Evolutionary conservation across 2,329 filamentous ascomycete genomes (phyloP).

Genomic region (Neonectria magnoliae): DNA sequence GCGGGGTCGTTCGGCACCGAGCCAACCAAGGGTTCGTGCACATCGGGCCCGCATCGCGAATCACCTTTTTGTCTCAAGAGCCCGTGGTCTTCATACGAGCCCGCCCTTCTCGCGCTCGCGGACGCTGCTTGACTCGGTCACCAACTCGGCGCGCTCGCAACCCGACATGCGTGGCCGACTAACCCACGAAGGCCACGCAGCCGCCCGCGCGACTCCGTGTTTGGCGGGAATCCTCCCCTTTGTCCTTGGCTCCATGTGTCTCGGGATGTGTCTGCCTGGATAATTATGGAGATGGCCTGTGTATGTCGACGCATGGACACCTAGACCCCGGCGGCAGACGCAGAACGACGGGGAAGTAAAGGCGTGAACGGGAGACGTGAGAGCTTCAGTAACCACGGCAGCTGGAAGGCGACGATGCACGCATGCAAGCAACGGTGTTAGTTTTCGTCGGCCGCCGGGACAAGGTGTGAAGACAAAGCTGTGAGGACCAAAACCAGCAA

Average conservation of each 20-base stretch:
- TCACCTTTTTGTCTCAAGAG: background rate
- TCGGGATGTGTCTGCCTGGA: slow-evolving; percentile 22
- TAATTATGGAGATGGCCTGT: slow-evolving; percentile 10
- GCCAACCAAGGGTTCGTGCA: slow-evolving; percentile 8
- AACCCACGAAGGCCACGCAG: slow-evolving; percentile 11
- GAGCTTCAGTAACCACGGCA: background rate
- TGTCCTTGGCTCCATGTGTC: background rate
- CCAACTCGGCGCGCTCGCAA: background rate
- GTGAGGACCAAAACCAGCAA: slow-evolving; percentile 7
- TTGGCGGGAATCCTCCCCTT: background rate
- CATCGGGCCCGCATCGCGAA: background rate
- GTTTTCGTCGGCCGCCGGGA: background rate
- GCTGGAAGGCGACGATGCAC: slow-evolving; percentile 11
- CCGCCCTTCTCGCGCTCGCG: background rate
- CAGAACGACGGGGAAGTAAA: slow-evolving; percentile 9
- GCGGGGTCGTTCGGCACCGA: slow-evolving; percentile 1
- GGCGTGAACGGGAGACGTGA: slow-evolving; percentile 9
- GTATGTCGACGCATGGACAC: slow-evolving; percentile 3
- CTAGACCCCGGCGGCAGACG: background rate
- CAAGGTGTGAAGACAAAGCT: background rate
- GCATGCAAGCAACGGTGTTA: slow-evolving; percentile 6
- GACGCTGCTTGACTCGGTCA: background rate
- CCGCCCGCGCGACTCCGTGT: slow-evolving; percentile 1
- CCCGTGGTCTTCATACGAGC: background rate
- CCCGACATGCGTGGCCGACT: background rate